Evolutionary conservation across 1,139 yeast genomes (phyloP), one percentile per base, ranked within the genome.

Genomic region (Blastobotrys niveus): DNA sequence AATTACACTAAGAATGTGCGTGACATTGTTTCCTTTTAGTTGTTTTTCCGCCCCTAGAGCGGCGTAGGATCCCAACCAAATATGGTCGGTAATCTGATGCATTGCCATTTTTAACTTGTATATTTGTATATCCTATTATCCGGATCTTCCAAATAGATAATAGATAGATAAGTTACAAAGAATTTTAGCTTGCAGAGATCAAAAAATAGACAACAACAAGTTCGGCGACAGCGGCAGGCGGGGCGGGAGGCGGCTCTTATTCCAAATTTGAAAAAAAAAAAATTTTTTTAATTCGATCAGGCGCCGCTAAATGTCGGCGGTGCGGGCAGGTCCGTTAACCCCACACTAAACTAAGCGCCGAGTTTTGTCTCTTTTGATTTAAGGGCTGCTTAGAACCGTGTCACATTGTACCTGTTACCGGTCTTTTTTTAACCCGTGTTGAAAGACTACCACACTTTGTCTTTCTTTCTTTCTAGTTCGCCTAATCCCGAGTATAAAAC

Each of bases 1-100:
- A 17, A 86, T 63, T 0, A 82, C 74, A 0, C 94, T 80, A 20
- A 89, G 63, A 8, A 89, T 74, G 58, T 82, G 85, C 0, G 85
- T 74, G 34, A 89, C 81, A 21, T 60, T 56, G 30, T 58, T 50
- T 20, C 49, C 48, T 17, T 45, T 34, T 29, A 64, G 54, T 21
- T 61, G 54, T 35, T 52, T 49, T 15, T 51, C 56, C 2, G 60
- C 63, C 10, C 61, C 46, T 33, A 64, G 52, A 3, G 68, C 52
- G 42, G 54, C 52, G 24, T 58, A 41, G 12, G 67, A 62, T 14
- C 68, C 68, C 18, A 64, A 53, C 55, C 56, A 63, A 21, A 64
- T 47, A 34, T 61, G 46, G 44, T 59, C 63, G 24, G 60, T 55
- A 19, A 64, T 59, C 49, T 57, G 53, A 47, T 62, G 51, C 59